Base-by-base conservation (phyloP, 2,329 filamentous ascomycete genomes). In the Myotisia sp. region DNA sequence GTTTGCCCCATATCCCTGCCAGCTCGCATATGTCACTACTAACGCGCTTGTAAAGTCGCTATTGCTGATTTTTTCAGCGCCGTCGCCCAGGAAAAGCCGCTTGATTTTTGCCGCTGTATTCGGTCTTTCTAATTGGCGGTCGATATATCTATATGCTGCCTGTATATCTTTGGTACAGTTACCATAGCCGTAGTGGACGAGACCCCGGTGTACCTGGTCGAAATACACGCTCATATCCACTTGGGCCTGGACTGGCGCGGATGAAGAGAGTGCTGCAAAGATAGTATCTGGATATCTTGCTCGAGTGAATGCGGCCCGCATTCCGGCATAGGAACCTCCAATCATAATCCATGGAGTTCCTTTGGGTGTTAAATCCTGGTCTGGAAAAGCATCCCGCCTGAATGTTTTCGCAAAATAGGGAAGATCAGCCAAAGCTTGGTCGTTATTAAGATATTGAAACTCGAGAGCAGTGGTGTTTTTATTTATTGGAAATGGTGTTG, bases 211-310 rank as follows among this genome's bases (percentile, higher is more conserved):
- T 2, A 70, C 47, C 23, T 65, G 61, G 14, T 69, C 64, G 34
- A 56, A 69, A 44, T 68, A 70, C 14, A 58, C 48, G n/a, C 57
- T 59, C 59, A 68, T 65, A 37, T 69, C 56, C n/a, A 63, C 44
- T 4, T 48, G 52, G 2, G 65, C 64, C 42, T 71, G 50, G 0
- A 67, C 59, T 0, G 60, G 60, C 5, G 60, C 58, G 1, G 58
- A 62, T 0, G 59, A 59, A 2, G 59, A 50, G 40, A 44, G 62
- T 0, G 59, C 48, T 2, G 59, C 59, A 30, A 51, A 59, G 20
- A 62, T 55, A 4, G 51, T 59, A 2, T 60, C 54, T 2, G 58
- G 58, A 32, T 62, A 63, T 26, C 55, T 43, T 8, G 59, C 48
- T n/a, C 62, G 55, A 14, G 55, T 54, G 37, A 65, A 58, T 0